Conservation (phyloP, 371 early-diverging fungal genomes). For the Mucor lusitanicus region DNA sequence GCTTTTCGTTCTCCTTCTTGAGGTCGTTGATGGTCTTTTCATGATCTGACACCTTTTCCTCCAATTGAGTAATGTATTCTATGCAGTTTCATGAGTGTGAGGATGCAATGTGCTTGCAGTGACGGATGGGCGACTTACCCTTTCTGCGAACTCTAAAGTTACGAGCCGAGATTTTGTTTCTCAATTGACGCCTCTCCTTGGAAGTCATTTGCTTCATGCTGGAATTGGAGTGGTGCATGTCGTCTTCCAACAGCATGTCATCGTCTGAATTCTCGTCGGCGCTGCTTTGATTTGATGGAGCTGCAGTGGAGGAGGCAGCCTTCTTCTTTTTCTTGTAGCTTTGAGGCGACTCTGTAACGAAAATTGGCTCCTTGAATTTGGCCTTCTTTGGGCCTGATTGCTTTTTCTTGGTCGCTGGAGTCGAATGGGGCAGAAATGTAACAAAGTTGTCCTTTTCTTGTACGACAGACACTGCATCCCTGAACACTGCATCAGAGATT, state of each 20-base stretch:
- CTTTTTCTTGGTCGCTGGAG: background rate
- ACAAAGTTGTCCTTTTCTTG: slow-evolving; percentile 17
- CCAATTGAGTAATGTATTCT: slow-evolving; percentile 76
- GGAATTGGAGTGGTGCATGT: background rate
- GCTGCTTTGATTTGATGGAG: slow-evolving; percentile 1
- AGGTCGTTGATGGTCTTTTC: slow-evolving; percentile 19
- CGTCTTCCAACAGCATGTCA: slow-evolving; percentile 17
- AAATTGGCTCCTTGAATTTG: slow-evolving; percentile 23
- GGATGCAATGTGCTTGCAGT: background rate
- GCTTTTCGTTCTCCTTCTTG: slow-evolving; percentile 21
- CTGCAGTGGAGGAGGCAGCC: background rate
- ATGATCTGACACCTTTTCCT: slow-evolving; percentile 44
- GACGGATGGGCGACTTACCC: slow-evolving; percentile 49
- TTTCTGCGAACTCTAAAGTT: slow-evolving; percentile 87
- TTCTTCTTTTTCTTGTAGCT: slow-evolving; percentile 22
- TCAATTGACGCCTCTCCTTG: slow-evolving; percentile 80
- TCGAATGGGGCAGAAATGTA: slow-evolving; percentile 5
- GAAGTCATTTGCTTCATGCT: slow-evolving; percentile 59
- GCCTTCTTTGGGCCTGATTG: slow-evolving; percentile 1
- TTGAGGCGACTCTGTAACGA: slow-evolving; percentile 25
- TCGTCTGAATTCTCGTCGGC: slow-evolving; percentile 25
- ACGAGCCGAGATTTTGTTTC: slow-evolving; percentile 90
- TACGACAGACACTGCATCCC: background rate
- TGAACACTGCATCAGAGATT: background rate
- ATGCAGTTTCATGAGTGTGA: background rate